Base-by-base conservation (phyloP, 208 protist species). In the Wallacemonas sp. region DNA sequence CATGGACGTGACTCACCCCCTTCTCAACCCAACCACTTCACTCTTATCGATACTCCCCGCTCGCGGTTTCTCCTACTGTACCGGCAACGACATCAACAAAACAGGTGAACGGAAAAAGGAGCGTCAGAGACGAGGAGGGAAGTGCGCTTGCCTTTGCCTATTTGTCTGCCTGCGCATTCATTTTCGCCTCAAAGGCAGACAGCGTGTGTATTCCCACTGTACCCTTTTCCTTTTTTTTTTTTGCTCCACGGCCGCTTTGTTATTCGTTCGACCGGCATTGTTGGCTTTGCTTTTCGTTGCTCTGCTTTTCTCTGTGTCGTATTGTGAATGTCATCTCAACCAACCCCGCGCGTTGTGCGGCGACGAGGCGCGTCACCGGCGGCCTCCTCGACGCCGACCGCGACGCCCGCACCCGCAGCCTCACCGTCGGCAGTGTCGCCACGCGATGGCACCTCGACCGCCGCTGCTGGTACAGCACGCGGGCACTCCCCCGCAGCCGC, bases 151-250 rank as follows among this genome's bases (percentile, higher is more conserved):
- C n/a, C n/a, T n/a, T n/a, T n/a, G n/a, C n/a, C n/a, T n/a, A n/a
- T n/a, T n/a, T n/a, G n/a, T n/a, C n/a, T n/a, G n/a, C n/a, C n/a
- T 42, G 55, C 8, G 46, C 38, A 37, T 29, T 77, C 61, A 46
- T 22, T 59, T 45, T 19, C 33, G 34, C 48, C 34, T 33, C 10
- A 13, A 39, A 12, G 17, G 22, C 2, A 24, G 12, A 30, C 13
- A 29, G n/a, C 54, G 22, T 10, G n/a, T 41, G 52, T 30, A 15
- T n/a, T 8, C 22, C 42, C 24, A n/a, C 21, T 63, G 27, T 39
- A 24, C 5, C n/a, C 15, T 19, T 10, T 13, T n/a, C 10, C 37
- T 38, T 24, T 58, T 30, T 9, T 30, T 38, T 19, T 58, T 10
- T n/a, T n/a, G n/a, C n/a, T n/a, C n/a, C n/a, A n/a, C n/a, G n/a